Evolutionary conservation across 1,139 yeast species (phyloP).

Genomic region (Candida anutae): DNA sequence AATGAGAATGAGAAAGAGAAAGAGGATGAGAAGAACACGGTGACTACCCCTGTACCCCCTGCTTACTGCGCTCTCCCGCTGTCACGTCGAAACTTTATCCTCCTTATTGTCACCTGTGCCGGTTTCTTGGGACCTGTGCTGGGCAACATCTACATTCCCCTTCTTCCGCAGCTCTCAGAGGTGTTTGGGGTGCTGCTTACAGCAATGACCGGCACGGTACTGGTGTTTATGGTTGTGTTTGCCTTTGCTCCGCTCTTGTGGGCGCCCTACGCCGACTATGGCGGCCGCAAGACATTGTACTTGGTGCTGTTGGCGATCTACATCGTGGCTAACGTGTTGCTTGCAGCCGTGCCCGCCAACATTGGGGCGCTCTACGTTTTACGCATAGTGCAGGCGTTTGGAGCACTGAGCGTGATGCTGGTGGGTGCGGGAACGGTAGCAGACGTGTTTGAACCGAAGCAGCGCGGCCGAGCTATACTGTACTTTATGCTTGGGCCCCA

Average conservation of each 20-base stretch:
- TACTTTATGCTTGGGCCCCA: slow-evolving; percentile 56
- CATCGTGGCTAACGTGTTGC: slow-evolving; percentile 38
- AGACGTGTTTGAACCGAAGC: slow-evolving; percentile 40
- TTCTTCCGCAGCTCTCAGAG: slow-evolving; percentile 38
- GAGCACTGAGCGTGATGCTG: slow-evolving; percentile 47
- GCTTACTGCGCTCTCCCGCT: too few species aligned
- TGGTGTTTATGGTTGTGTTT: slow-evolving; percentile 51
- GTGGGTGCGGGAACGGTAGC: slow-evolving; percentile 53
- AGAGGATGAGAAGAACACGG: neutral
- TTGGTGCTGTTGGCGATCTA: slow-evolving; percentile 36
- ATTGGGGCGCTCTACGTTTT: slow-evolving; percentile 36
- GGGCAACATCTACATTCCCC: slow-evolving; percentile 54
- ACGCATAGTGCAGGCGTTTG: slow-evolving; percentile 46
- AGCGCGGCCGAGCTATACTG: slow-evolving; percentile 44
- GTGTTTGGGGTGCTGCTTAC: slow-evolving; percentile 37
- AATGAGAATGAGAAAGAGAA: too few species aligned
- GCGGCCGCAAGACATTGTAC: slow-evolving; percentile 48
- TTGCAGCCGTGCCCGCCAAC: slow-evolving; percentile 42
- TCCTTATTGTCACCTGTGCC: slow-evolving; percentile 34
- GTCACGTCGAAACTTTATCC: slow-evolving; percentile 18
- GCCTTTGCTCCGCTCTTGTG: slow-evolving; percentile 48
- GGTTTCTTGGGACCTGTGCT: slow-evolving; percentile 56
- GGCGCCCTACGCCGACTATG: slow-evolving; percentile 52
- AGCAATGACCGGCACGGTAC: slow-evolving; percentile 50
- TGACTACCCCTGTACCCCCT: too few species aligned